These are phyloP conservation scores for Calonectria ilicicola DNA, from an alignment of 2,329 filamentous ascomycete genomes.

Conservation along the genomic window DNA sequence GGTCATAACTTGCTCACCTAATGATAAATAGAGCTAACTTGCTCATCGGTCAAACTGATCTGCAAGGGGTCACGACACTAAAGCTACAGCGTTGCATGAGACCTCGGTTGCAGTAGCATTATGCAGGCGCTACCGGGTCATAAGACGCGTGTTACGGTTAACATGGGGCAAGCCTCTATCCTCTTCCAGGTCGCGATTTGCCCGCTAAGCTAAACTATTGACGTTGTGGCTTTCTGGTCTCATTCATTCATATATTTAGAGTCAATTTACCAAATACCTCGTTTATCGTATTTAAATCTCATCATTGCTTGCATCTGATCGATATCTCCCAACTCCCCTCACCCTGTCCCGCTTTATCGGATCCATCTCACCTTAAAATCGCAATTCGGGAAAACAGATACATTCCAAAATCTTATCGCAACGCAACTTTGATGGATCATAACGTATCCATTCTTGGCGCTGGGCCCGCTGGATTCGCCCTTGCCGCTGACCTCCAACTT, in stretches of 20 bases:
- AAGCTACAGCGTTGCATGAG: not conserved
- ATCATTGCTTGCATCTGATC: not conserved
- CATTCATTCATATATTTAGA: not conserved
- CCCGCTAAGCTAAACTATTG: not conserved
- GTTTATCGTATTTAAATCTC: not conserved
- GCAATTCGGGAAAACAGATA: not conserved
- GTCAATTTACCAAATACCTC: not conserved
- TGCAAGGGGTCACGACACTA: not conserved
- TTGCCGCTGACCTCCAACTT: not conserved
- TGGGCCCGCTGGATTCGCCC: not conserved
- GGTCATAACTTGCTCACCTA: not conserved
- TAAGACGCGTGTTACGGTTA: not conserved
- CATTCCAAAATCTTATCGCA: not conserved
- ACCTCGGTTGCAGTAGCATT: slow-evolving; percentile 1
- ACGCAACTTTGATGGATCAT: not conserved
- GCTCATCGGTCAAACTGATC: not conserved
- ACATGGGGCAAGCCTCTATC: not conserved
- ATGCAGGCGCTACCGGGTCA: not conserved
- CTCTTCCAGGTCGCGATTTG: not conserved
- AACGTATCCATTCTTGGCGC: not conserved
- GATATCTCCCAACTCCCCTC: not conserved
- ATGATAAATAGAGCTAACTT: not conserved
- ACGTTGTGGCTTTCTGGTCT: not conserved
- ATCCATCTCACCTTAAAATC: not conserved
- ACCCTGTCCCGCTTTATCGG: not conserved